Conservation (phyloP, 2,329 filamentous ascomycete genomes). For the Calonectria leucothoes region DNA sequence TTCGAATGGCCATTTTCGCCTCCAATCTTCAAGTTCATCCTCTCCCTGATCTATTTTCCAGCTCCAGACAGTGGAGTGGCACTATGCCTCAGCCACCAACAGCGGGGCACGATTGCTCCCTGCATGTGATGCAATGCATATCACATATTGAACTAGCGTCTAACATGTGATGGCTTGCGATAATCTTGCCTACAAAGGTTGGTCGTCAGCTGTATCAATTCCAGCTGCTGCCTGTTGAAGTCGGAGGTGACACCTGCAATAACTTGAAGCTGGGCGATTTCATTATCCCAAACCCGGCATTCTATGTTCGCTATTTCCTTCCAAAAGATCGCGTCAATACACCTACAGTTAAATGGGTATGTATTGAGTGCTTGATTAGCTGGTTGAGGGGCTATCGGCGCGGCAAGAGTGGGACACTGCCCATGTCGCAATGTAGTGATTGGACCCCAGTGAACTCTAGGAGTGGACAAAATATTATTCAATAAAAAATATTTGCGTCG, state of each 20-base stretch:
- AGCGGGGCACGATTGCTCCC: not conserved
- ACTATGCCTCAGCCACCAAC: not conserved
- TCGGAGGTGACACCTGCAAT: not conserved
- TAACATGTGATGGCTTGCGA: not conserved
- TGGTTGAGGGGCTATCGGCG: not conserved
- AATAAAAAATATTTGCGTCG: too few species aligned
- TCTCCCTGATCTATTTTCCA: not conserved
- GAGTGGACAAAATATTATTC: too few species aligned
- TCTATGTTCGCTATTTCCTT: not conserved
- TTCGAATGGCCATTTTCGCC: not conserved
- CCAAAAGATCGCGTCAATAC: not conserved
- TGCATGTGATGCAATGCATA: not conserved
- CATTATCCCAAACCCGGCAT: not conserved
- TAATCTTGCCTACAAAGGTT: not conserved
- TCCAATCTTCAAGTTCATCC: not conserved
- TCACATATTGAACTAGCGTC: not conserved
- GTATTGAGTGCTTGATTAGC: not conserved
- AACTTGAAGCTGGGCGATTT: not conserved
- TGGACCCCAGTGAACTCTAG: too few species aligned
- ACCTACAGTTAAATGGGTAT: not conserved
- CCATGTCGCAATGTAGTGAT: too few species aligned
- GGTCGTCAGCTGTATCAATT: not conserved
- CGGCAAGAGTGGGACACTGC: too few species aligned
- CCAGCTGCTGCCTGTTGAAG: not conserved
- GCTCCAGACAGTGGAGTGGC: not conserved